phyloP scores from a whole-genome alignment of 257 asterid genomes.

The Petunia secreta region DNA sequence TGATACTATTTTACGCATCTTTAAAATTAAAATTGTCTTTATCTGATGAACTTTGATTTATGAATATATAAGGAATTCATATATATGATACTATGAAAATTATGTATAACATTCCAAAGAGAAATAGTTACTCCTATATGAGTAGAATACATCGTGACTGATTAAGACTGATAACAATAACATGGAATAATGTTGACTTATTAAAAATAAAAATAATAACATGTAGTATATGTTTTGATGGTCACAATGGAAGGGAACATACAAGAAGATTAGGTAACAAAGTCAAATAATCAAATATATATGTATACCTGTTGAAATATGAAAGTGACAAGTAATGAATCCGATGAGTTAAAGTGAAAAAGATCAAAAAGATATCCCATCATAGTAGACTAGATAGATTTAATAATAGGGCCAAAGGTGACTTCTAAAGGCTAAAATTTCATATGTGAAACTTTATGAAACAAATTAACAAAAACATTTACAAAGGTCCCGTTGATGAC shows the following conservation, averaged over 20 bases:
- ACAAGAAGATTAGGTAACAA: not conserved
- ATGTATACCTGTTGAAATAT: not conserved
- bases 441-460: not conserved
- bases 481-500: not conserved
- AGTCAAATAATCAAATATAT: slow-evolving; percentile 10
- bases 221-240: not conserved
- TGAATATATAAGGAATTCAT: no score
- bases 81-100: no score
- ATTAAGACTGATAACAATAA: no score
- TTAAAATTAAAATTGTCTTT: no score
- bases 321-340: slow-evolving; percentile 4
- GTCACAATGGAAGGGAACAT: not conserved
- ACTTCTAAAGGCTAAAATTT: not conserved
- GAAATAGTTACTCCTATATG: no score
- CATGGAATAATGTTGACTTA: not conserved
- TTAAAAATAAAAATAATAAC: not conserved
- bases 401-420: not conserved
- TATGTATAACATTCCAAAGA: no score
- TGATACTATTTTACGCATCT: no score
- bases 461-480: not conserved
- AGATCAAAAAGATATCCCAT: not conserved
- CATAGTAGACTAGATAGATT: not conserved
- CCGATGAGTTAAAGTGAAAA: not conserved
- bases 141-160: no score
- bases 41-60: no score